These are phyloP conservation scores for Thalassiosira hispida DNA, from an alignment of 352 stramenopile genomes.

Conservation along the genomic window DNA sequence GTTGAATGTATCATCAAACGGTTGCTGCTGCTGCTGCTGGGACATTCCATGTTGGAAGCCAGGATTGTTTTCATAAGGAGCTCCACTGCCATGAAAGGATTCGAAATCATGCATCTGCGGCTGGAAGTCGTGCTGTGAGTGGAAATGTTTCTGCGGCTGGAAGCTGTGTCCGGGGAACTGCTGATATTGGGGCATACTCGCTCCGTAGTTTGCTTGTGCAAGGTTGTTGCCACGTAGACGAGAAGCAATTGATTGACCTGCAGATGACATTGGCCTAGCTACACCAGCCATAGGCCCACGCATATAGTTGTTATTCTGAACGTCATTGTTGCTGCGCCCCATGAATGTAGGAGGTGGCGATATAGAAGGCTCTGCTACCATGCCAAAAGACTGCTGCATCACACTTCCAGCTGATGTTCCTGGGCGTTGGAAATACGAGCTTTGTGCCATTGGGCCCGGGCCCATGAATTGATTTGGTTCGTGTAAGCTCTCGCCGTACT, in stretches of 20 bases:
- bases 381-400: conserved; percentile 15
- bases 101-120: neutral
- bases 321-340: conserved; percentile 14
- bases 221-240: conserved; percentile 22
- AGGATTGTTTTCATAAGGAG: neutral
- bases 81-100: conserved; percentile 10
- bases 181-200: conserved; percentile 1
- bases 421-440: neutral
- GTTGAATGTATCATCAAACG: conserved; percentile 19
- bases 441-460: neutral
- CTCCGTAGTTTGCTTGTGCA: neutral
- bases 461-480: conserved; percentile 21
- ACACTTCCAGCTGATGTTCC: neutral
- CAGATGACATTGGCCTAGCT: conserved; percentile 22
- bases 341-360: conserved; percentile 11
- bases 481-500: conserved; percentile 14
- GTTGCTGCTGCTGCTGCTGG: conserved; percentile 1
- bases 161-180: neutral
- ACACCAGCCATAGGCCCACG: conserved; percentile 7
- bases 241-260: conserved; percentile 26
- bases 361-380: neutral
- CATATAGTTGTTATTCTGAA: conserved; percentile 16
- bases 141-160: conserved; percentile 6
- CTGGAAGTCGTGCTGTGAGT: conserved; percentile 9
- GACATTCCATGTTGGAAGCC: conserved; percentile 10